A percentile compares a stretch with the other conserved stretches of the same genome.
Conservation (phyloP, 768 basidiomycete genomes). For the Boletus barrowsii region DNA sequence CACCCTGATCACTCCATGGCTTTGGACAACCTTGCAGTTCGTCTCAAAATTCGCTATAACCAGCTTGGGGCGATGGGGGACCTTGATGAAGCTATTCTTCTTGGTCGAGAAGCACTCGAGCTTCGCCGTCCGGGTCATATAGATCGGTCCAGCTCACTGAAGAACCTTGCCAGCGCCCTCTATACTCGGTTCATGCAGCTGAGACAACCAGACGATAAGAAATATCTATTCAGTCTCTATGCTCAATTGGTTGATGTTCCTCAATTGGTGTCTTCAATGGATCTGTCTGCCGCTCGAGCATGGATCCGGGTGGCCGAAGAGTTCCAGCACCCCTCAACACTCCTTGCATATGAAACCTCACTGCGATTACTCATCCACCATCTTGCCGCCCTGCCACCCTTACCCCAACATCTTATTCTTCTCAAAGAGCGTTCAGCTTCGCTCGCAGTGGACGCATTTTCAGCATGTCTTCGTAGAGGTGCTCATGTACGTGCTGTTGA, state of each 20-base stretch:
- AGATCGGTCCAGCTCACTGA: neutral
- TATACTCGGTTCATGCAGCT: neutral
- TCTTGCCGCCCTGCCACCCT: neutral
- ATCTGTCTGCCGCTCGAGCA: neutral
- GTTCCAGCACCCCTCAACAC: neutral
- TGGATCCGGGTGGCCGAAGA: neutral
- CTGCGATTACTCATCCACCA: neutral
- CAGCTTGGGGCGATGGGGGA: neutral
- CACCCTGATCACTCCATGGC: too few species aligned
- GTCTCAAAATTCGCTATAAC: neutral
- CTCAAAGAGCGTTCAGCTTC: neutral
- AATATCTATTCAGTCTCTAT: neutral
- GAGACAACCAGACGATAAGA: neutral
- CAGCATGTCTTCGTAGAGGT: too few species aligned
- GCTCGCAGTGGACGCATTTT: neutral
- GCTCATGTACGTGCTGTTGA: too few species aligned
- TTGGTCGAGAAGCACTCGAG: neutral
- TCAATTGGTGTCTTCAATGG: neutral
- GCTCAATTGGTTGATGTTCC: neutral
- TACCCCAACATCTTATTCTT: neutral
- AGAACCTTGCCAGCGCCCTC: neutral
- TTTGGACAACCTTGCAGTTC: neutral
- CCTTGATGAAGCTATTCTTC: neutral
- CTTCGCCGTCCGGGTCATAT: too few species aligned
- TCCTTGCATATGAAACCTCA: neutral